Percentiles rank a stretch among this genome's conserved stretches.
Conservation (phyloP, 2,329 filamentous ascomycete genomes). For the Aureobasidium sp. region DNA sequence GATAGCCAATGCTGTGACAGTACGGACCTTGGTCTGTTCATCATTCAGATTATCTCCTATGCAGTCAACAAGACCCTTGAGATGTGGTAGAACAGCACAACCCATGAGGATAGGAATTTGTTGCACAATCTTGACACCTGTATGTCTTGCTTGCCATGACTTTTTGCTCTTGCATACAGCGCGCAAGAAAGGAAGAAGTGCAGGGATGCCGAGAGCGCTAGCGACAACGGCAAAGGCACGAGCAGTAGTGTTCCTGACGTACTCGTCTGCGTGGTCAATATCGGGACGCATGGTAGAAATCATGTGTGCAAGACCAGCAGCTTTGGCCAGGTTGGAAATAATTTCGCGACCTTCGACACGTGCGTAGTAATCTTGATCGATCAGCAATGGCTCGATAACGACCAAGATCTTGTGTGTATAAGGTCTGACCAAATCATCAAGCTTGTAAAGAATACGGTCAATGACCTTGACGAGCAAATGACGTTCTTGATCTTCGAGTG, state of each 20-base stretch:
- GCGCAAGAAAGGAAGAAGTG: conserved; percentile 85
- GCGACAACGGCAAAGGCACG: conserved; percentile 95
- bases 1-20: conserved; percentile 89
- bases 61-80: conserved; percentile 93
- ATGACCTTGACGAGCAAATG: conserved; percentile 99
- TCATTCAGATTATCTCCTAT: conserved; percentile 94
- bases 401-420: conserved; percentile 98
- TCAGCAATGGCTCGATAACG: conserved; percentile 96
- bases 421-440: conserved; percentile 90
- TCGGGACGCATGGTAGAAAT: conserved; percentile 98
- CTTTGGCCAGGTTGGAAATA: conserved; percentile 95
- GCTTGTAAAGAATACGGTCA: conserved; percentile 94
- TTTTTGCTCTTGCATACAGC: conserved; percentile 98
- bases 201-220: conserved; percentile 89
- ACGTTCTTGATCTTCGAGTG: conserved; percentile 92
- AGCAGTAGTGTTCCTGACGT: conserved; percentile 95
- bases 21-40: conserved; percentile 95
- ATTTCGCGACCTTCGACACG: conserved; percentile 97
- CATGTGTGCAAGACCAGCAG: conserved; percentile 94
- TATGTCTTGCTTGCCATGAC: conserved; percentile 96
- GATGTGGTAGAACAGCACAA: conserved; percentile 86
- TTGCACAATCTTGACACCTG: conserved; percentile 97
- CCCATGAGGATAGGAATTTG: conserved; percentile 99
- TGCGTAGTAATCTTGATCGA: conserved; percentile 98
- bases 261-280: conserved; percentile 97